A percentile compares a stretch with the other conserved stretches of the same genome.
phyloP scores from a whole-genome alignment of 179 eudicot species.

The Spergularia azorica region DNA sequence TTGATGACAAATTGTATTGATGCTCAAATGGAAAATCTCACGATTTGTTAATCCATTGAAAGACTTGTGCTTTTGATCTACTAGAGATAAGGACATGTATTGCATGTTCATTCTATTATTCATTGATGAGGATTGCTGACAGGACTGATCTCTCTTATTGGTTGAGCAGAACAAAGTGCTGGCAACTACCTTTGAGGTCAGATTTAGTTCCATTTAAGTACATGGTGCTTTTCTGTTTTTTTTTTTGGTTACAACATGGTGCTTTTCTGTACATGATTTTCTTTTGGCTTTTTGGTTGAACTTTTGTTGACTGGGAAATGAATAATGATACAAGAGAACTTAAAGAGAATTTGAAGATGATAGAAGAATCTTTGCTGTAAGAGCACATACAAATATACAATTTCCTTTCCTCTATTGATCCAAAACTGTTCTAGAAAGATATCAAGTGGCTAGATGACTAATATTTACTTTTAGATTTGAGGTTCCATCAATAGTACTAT shows the following conservation, averaged over 20 bases:
- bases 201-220: conserved; percentile 23
- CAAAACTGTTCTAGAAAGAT: neutral
- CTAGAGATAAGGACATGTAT: neutral
- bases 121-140: conserved; percentile 70
- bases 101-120: conserved; percentile 39
- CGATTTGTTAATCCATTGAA: neutral
- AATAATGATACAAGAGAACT: neutral
- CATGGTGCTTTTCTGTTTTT: neutral
- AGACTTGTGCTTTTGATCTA: neutral
- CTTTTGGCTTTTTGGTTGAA: neutral
- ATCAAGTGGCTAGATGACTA: neutral
- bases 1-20: neutral
- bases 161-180: conserved; percentile 64
- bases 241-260: no score
- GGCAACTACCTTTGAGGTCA: conserved; percentile 59
- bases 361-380: neutral
- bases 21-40: neutral
- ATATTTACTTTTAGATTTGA: neutral
- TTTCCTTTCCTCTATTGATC: neutral
- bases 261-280: neutral
- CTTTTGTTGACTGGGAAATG: neutral
- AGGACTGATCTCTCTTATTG: conserved; percentile 70
- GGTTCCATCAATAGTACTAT: neutral
- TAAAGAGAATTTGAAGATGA: neutral
- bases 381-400: neutral